Conservation (phyloP, 768 basidiomycete species). For the Lentinula sp. region DNA sequence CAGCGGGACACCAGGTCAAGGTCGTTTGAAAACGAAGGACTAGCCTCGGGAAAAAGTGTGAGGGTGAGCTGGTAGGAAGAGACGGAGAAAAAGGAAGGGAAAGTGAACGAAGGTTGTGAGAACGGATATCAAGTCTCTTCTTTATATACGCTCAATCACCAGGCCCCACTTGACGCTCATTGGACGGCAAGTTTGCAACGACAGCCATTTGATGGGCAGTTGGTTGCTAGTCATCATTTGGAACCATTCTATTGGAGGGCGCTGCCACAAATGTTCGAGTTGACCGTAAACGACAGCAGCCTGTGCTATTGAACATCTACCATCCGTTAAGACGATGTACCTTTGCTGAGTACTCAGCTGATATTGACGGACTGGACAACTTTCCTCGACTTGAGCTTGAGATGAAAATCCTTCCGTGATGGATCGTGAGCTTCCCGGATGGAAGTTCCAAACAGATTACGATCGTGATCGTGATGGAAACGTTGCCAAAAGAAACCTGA, state of each 20-base stretch:
- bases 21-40: conserved; percentile 8
- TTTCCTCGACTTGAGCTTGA: no score
- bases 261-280: neutral
- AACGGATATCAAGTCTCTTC: neutral
- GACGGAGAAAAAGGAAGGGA: neutral
- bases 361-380: no score
- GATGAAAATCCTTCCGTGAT: no score
- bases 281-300: neutral
- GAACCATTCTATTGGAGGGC: neutral
- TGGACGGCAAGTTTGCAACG: neutral
- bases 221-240: neutral
- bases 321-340: neutral
- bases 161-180: neutral
- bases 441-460: neutral
- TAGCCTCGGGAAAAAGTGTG: conserved; percentile 5
- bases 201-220: neutral
- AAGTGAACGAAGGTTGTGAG: neutral
- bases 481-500: neutral
- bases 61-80: neutral
- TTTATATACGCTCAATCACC: neutral
- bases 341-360: no score
- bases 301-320: no score
- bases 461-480: neutral
- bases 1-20: conserved; percentile 15
- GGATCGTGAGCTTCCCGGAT: no score